Evolutionary conservation across 2,329 filamentous ascomycete species (phyloP).

Genomic region (Clarireedia sp.): DNA sequence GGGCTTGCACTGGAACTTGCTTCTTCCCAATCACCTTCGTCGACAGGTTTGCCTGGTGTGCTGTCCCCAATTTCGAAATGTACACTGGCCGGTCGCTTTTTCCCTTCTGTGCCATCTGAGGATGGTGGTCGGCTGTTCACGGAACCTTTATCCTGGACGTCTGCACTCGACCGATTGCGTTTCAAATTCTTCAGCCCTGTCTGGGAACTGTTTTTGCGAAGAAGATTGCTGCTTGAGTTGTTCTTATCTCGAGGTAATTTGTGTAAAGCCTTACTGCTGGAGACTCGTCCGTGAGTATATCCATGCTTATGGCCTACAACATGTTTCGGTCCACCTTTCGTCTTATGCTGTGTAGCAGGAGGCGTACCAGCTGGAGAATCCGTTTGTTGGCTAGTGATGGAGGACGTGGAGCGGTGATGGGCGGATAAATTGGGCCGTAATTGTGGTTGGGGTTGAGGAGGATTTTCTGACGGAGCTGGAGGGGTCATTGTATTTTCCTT

Average conservation of each 20-base stretch:
- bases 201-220: constrained; percentile 22
- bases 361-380: constrained; percentile 13
- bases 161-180: constrained; percentile 52
- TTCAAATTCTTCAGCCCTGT: constrained; percentile 40
- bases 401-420: constrained; percentile 21
- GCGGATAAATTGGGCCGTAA: constrained; percentile 14
- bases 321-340: constrained; percentile 16
- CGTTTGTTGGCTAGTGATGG: constrained; percentile 15
- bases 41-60: constrained; percentile 21
- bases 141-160: constrained; percentile 32
- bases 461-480: constrained; percentile 4
- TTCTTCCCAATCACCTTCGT: constrained; percentile 57
- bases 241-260: constrained; percentile 19
- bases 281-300: constrained; percentile 16
- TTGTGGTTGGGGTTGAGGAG: constrained; percentile 13
- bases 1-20: constrained; percentile 56
- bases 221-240: constrained; percentile 22
- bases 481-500: constrained; percentile 2
- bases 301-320: constrained; percentile 21
- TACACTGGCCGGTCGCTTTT: constrained; percentile 39
- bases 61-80: constrained; percentile 52
- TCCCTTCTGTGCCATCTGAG: constrained; percentile 30
- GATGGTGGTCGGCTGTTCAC: constrained; percentile 38
- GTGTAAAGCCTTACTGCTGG: constrained; percentile 25
- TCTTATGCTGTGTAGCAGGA: constrained; percentile 25